phyloP scores from a whole-genome alignment of 106 monocot species.

The Platanthera zijinensis region DNA sequence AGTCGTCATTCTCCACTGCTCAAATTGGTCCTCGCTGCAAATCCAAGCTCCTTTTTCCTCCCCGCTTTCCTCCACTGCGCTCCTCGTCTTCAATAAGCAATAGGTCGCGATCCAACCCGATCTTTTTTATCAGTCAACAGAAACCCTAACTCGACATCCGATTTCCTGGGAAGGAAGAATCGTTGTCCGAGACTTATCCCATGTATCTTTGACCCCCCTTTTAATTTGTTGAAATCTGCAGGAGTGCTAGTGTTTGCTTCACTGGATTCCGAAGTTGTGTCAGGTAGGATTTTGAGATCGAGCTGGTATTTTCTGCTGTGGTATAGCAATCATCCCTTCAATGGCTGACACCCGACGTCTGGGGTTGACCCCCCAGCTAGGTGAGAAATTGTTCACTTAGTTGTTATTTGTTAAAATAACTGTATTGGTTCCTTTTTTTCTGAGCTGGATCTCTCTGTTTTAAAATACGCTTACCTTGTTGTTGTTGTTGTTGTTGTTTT shows the following conservation, averaged over 20 bases:
- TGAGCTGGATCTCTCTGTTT: not conserved
- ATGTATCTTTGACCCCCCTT: too few species aligned
- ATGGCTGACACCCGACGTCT: slow-evolving; percentile 7
- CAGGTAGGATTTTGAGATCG: not conserved
- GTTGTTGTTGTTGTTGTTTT: not conserved
- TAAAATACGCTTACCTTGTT: not conserved
- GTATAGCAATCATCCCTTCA: not conserved
- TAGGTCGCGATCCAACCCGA: not conserved
- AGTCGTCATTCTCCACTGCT: too few species aligned
- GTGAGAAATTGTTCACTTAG: not conserved
- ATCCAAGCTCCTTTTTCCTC: not conserved
- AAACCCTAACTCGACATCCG: not conserved
- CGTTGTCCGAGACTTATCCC: not conserved
- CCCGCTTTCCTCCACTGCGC: not conserved
- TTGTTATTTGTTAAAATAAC: not conserved
- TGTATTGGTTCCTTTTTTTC: not conserved
- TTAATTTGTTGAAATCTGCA: not conserved
- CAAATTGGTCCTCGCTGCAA: too few species aligned
- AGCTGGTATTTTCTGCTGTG: not conserved
- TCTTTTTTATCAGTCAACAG: not conserved
- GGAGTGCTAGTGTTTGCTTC: not conserved
- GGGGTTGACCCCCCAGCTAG: slow-evolving; percentile 8
- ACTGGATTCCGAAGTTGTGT: not conserved
- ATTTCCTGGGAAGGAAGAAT: slow-evolving; percentile 1
- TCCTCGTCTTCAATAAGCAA: not conserved